phyloP scores from a whole-genome alignment of 306 rosid genomes.

The Castanea mollissima region DNA sequence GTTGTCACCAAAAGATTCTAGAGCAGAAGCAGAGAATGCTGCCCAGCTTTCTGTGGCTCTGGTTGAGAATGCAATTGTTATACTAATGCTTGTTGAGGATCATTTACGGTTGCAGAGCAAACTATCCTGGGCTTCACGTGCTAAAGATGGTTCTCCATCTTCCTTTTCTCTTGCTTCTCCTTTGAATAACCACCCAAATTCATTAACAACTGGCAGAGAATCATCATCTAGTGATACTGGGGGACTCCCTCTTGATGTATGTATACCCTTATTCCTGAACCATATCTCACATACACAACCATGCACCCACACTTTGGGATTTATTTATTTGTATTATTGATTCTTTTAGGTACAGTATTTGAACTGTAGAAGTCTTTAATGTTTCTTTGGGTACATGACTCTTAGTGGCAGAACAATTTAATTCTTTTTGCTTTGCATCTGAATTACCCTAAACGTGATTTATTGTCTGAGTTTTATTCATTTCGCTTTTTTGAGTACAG shows the following conservation, averaged over 20 bases:
- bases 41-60: constrained; percentile 92
- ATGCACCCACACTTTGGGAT: constrained; percentile 17
- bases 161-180: constrained; percentile 80
- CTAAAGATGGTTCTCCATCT: constrained; percentile 65
- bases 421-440: constrained; percentile 3
- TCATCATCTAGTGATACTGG: constrained; percentile 54
- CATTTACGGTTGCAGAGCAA: constrained; percentile 92
- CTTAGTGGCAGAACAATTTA: not conserved
- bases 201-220: constrained; percentile 36
- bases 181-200: constrained; percentile 37
- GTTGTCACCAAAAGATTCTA: constrained; percentile 76
- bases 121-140: constrained; percentile 49
- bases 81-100: constrained; percentile 99
- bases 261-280: constrained; percentile 24
- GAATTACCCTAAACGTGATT: not conserved
- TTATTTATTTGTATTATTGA: constrained; percentile 2
- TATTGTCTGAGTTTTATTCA: constrained; percentile 1
- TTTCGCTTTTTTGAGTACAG: constrained; percentile 2
- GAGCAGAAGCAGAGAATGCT: constrained; percentile 89
- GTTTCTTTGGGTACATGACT: not conserved
- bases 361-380: constrained; percentile 1
- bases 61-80: constrained; percentile 95
- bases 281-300: not conserved
- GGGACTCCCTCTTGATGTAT: constrained; percentile 76
- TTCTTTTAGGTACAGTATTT: not conserved